Evolutionary conservation across 108 stramenopile genomes (phyloP).

Genomic region (Conticribra weissflogii): DNA sequence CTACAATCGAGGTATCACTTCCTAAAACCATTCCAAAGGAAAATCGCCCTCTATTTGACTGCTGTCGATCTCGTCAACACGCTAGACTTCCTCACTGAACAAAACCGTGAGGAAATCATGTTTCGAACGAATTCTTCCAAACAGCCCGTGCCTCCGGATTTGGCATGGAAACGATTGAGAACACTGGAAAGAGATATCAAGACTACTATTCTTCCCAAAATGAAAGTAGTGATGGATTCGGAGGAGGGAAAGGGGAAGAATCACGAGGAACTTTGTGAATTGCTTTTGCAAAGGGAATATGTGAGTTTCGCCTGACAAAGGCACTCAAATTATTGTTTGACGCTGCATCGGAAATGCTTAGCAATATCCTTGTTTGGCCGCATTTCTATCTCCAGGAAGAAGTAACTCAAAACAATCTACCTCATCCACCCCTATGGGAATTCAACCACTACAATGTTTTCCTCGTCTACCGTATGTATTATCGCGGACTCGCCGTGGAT

Average conservation of each 20-base stretch:
- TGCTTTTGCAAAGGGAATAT: slow-evolving; percentile 16
- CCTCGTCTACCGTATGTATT: slow-evolving; percentile 65
- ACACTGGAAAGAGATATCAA: slow-evolving; percentile 47
- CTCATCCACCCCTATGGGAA: slow-evolving; percentile 28
- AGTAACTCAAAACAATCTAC: not conserved
- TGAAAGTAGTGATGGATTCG: slow-evolving; percentile 14
- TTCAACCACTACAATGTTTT: slow-evolving; percentile 58
- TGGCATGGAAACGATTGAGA: slow-evolving; percentile 56
- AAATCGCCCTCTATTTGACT: slow-evolving; percentile 57
- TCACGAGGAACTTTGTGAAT: slow-evolving; percentile 9
- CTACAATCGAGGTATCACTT: slow-evolving; percentile 1
- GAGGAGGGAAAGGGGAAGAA: slow-evolving; percentile 5
- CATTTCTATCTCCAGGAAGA: slow-evolving; percentile 5
- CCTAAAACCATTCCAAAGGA: slow-evolving; percentile 66
- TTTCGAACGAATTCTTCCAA: slow-evolving; percentile 63
- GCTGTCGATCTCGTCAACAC: slow-evolving; percentile 42
- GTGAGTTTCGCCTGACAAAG: slow-evolving; percentile 6
- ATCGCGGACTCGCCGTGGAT: slow-evolving; percentile 41
- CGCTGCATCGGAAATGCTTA: slow-evolving; percentile 1
- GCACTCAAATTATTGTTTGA: not conserved
- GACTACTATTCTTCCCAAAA: slow-evolving; percentile 30
- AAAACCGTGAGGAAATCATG: slow-evolving; percentile 59
- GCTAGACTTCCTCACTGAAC: slow-evolving; percentile 37
- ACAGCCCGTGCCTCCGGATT: slow-evolving; percentile 52
- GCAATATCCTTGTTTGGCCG: not conserved